These are phyloP conservation scores for Penicillium ucsense DNA, from an alignment of 495 filamentous ascomycete species.

Conservation along the genomic window DNA sequence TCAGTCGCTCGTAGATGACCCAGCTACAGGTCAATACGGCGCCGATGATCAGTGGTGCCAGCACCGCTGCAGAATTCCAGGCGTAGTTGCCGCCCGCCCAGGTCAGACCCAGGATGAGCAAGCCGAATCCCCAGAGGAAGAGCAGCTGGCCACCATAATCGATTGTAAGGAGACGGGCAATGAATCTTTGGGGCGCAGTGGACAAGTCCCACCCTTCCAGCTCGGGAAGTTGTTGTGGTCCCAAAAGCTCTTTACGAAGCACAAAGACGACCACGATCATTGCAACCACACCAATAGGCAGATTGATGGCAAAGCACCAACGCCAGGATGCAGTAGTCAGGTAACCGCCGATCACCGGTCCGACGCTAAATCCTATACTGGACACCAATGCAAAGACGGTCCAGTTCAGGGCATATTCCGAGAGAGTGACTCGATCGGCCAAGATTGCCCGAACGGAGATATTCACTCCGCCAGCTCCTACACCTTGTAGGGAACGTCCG, in stretches of 20 bases:
- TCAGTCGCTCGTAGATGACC: conserved; percentile 44
- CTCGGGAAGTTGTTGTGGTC: conserved; percentile 14
- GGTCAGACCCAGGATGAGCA: conserved; percentile 47
- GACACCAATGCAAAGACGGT: conserved; percentile 43
- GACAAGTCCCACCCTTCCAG: background rate
- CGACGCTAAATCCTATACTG: conserved; percentile 42
- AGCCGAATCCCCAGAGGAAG: conserved; percentile 49
- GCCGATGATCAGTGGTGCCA: conserved; percentile 44
- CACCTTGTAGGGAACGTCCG: conserved; percentile 48
- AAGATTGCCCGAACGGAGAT: conserved; percentile 46
- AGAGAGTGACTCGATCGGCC: conserved; percentile 45
- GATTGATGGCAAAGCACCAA: conserved; percentile 47
- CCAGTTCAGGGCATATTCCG: conserved; percentile 49
- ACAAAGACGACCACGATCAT: conserved; percentile 21
- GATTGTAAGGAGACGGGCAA: conserved; percentile 37
- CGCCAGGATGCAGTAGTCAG: conserved; percentile 36
- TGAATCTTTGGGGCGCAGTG: conserved; percentile 4
- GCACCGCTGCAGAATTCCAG: conserved; percentile 41
- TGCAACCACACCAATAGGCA: conserved; percentile 20
- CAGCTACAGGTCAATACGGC: conserved; percentile 35
- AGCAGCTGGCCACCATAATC: conserved; percentile 46
- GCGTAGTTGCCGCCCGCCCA: conserved; percentile 50
- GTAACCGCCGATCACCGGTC: conserved; percentile 44
- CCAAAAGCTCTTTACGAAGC: conserved; percentile 23
- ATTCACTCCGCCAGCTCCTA: conserved; percentile 43